Evolutionary conservation across 139 green algal genomes (phyloP).

Genomic region (Picochlorum sp.): DNA sequence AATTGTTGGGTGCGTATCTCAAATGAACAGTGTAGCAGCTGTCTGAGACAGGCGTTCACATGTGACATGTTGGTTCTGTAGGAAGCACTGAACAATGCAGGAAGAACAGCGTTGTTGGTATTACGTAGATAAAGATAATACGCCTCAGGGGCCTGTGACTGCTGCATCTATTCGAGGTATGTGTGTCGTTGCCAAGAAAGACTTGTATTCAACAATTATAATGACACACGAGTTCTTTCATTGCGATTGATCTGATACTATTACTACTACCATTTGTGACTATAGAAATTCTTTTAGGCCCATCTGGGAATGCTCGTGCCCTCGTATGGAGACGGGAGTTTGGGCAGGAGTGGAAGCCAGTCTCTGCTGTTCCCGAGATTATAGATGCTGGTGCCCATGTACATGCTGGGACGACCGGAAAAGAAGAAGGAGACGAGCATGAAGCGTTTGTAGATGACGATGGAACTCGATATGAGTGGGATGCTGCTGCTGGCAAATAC

Average conservation of each 20-base stretch:
- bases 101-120: slow-evolving; percentile 2
- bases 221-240: not conserved
- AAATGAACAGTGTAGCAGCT: no score
- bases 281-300: not conserved
- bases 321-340: slow-evolving; percentile 26
- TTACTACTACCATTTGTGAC: no score
- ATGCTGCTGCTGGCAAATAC: slow-evolving; percentile 61
- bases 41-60: no score
- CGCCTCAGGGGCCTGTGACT: slow-evolving; percentile 23
- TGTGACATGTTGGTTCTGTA: no score
- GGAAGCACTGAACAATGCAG: no score
- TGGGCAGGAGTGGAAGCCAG: slow-evolving; percentile 30
- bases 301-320: slow-evolving; percentile 16
- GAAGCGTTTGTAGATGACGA: slow-evolving; percentile 90
- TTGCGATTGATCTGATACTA: not conserved
- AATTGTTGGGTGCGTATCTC: no score
- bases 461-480: slow-evolving; percentile 85
- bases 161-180: slow-evolving; percentile 22
- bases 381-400: slow-evolving; percentile 20
- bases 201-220: no score
- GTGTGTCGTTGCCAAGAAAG: not conserved
- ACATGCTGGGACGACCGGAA: slow-evolving; percentile 19
- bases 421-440: slow-evolving; percentile 62
- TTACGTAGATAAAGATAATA: slow-evolving; percentile 20
- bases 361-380: slow-evolving; percentile 17